Evolutionary conservation across 1,284 basidiomycete species (phyloP), one percentile per base, ranked within the genome.

Genomic region (Apiotrichum montevideense): DNA sequence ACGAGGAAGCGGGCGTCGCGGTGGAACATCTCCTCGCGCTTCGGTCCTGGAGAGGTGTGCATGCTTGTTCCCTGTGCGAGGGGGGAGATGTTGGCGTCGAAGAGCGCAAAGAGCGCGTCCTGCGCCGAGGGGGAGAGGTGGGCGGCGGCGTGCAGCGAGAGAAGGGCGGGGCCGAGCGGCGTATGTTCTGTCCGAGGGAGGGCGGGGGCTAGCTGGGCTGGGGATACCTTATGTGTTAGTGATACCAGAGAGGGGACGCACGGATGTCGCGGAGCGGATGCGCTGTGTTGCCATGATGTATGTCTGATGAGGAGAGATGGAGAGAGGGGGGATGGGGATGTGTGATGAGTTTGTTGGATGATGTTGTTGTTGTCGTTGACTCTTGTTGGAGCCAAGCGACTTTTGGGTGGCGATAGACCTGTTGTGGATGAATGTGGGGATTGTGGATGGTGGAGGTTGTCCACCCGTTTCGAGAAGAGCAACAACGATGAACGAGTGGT

Each of bases 11-110:
- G 61, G 13, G 66, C 63, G n/a, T 62, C 59, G 1, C 55, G 55
- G 46, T 76, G 66, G 48, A 75, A 76, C 54, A 76, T 66, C 55
- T 76, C 74, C 58, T 66, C 67, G 14, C 62, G 50, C 58, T 76
- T 76, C 6, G 57, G 52, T 2, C 8, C 6, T 39, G 63, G 58
- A 0, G 57, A 55, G 43, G 67, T 65, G n/a, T 57, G 57, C 56
- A 75, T 63, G 3, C 64, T 66, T 3, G 68, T 66, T 6, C 35
- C 39, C 3, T 57, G 57, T 2, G 53, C 71, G 60, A 73, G 50
- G 10, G 54, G 40, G n/a, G 51, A 57, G 63, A 75, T 75, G 58
- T 73, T 75, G 5, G 47, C 46, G 52, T 71, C 62, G 52, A 66
- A 70, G 6, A 75, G 56, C 1, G 40, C 46, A 57, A 65, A 73